Percentiles rank a stretch among this genome's conserved stretches.
These are phyloP conservation scores for Sugiyamaella americana DNA, from an alignment of 805 yeast species.

Conservation along the genomic window DNA sequence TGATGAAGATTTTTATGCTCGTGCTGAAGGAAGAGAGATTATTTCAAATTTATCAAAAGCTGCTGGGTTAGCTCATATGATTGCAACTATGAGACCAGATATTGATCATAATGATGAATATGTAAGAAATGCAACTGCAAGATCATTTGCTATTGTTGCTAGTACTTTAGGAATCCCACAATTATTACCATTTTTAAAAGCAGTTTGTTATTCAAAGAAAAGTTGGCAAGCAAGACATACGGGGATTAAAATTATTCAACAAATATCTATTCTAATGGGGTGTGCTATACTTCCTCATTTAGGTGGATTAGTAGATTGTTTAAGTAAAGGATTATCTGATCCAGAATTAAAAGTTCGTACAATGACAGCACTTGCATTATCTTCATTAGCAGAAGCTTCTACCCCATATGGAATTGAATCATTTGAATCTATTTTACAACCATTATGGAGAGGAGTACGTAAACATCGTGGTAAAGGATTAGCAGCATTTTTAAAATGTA, in stretches of 20 bases:
- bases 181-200: slow-evolving; percentile 71
- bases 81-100: slow-evolving; percentile 74
- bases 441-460: slow-evolving; percentile 73
- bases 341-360: slow-evolving; percentile 62
- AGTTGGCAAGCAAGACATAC: slow-evolving; percentile 81
- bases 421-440: slow-evolving; percentile 67
- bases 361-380: slow-evolving; percentile 63
- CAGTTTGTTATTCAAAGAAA: slow-evolving; percentile 70
- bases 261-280: slow-evolving; percentile 62
- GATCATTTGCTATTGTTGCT: slow-evolving; percentile 80
- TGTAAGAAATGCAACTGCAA: slow-evolving; percentile 66
- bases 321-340: slow-evolving; percentile 55
- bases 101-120: slow-evolving; percentile 78
- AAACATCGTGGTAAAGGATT: slow-evolving; percentile 71
- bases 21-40: slow-evolving; percentile 75
- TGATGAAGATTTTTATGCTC: slow-evolving; percentile 69
- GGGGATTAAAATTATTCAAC: slow-evolving; percentile 72
- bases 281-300: slow-evolving; percentile 71
- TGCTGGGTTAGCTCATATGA: slow-evolving; percentile 74
- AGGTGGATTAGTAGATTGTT: slow-evolving; percentile 55
- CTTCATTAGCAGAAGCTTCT: slow-evolving; percentile 73
- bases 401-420: slow-evolving; percentile 88
- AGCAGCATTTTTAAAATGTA: slow-evolving; percentile 68
- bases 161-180: slow-evolving; percentile 67
- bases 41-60: slow-evolving; percentile 69